Evolutionary conservation across 805 yeast species (phyloP).

Genomic region (Cyberlindnera mississippiensis): DNA sequence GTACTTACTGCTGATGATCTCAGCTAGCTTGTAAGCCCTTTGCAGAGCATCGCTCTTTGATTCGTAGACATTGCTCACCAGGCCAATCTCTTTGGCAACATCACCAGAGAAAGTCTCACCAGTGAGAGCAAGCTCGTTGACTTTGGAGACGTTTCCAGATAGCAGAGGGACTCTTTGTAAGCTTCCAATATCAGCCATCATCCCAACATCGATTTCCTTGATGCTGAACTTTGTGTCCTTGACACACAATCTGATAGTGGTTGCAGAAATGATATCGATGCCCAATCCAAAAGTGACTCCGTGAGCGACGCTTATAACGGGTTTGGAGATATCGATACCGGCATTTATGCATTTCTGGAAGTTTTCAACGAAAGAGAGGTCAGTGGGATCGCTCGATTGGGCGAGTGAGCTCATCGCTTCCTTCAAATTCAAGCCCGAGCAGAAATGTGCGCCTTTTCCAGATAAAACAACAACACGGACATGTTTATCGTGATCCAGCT

Average conservation of each 20-base stretch:
- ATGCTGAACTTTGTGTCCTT: slow-evolving; percentile 51
- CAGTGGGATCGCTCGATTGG: slow-evolving; percentile 23
- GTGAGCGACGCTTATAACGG: slow-evolving; percentile 65
- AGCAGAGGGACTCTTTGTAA: slow-evolving; percentile 60
- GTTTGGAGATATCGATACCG: slow-evolving; percentile 44
- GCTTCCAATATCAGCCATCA: slow-evolving; percentile 78
- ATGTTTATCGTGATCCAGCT: slow-evolving; percentile 40
- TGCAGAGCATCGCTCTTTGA: slow-evolving; percentile 46
- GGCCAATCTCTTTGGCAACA: slow-evolving; percentile 55
- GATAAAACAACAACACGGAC: slow-evolving; percentile 51
- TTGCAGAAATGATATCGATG: slow-evolving; percentile 58
- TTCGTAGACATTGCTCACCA: slow-evolving; percentile 45
- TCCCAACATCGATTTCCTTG: slow-evolving; percentile 68
- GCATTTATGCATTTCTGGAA: slow-evolving; percentile 57
- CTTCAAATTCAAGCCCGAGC: slow-evolving; percentile 63
- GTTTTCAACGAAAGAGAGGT: slow-evolving; percentile 39
- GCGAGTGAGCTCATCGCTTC: slow-evolving; percentile 10
- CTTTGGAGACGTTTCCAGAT: slow-evolving; percentile 50
- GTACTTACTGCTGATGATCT: slow-evolving; percentile 40
- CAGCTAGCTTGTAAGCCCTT: slow-evolving; percentile 45
- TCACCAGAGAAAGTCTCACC: slow-evolving; percentile 51
- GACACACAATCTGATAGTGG: slow-evolving; percentile 53
- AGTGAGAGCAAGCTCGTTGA: slow-evolving; percentile 58
- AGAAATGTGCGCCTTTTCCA: slow-evolving; percentile 34
- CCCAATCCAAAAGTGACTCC: slow-evolving; percentile 67